Evolutionary conservation across 2,329 filamentous ascomycete genomes (phyloP), one percentile per base, ranked within the genome.

Genomic region (Colletotrichum aenigma): DNA sequence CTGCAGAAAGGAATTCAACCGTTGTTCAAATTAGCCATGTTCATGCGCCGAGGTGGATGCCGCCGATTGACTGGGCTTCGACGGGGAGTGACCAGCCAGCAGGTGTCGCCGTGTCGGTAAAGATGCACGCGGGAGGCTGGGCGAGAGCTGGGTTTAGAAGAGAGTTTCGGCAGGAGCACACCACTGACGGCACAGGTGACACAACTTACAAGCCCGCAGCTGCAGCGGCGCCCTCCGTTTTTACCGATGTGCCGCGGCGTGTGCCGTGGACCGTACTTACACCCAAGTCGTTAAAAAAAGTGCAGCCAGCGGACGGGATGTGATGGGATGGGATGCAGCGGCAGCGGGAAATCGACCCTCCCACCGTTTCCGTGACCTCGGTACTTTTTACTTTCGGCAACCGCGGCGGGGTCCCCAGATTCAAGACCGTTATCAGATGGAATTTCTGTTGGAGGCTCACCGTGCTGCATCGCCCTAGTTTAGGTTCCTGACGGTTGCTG

Each of bases 11-110:
- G 24, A 32, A 32, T 61, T 64, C 32, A 60, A 52, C 61, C 52
- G 62, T 34, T 68, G 32, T 58, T 60, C 26, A 26, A 62, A 73
- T 75, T 75, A 73, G 73, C 73, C 69, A 67, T 75, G 43, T 68
- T 73, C 70, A 75, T 73, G 70, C 70, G 73, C 70, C 64, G 73
- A 67, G 73, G 56, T 68, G 73, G 73, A 60, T 36, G 70, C 60
- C 28, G 70, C 60, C 28, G 24, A 32, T 24, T 21, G 70, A 58
- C 62, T 64, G 70, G 30, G 15, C 8, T 32, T 32, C 24, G 64
- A 55, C 38, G 38, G 38, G 64, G 43, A 43, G 38, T 30, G 32
- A 52, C 43, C 43, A 52, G 43, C 43, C 38, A 66, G 61, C 61
- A 66, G 65, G 69, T 56, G 60, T 24, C 36, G 43, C 43, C 10